These are phyloP conservation scores for Crassisporium funariophilum DNA, from an alignment of 768 basidiomycete genomes.

Conservation along the genomic window DNA sequence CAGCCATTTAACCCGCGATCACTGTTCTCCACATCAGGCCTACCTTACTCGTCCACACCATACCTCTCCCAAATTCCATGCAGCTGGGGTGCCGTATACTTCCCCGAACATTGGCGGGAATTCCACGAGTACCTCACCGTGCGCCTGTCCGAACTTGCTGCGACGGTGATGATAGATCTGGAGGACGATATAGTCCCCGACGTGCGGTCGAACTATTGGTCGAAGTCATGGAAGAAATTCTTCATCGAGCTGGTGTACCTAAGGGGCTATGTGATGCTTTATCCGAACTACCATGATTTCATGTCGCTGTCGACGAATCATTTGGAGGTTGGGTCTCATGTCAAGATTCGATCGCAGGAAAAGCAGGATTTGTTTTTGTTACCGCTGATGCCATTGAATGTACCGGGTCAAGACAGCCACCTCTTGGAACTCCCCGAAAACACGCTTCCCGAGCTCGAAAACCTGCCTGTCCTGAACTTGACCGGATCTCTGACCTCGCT, in stretches of 20 bases:
- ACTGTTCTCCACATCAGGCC: constrained; percentile 47
- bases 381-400: constrained; percentile 63
- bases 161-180: constrained; percentile 42
- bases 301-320: constrained; percentile 88
- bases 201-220: constrained; percentile 82
- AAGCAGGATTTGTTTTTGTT: constrained; percentile 68
- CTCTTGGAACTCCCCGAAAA: constrained; percentile 64
- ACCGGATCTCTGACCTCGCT: constrained; percentile 49
- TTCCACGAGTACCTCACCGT: constrained; percentile 76
- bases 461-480: constrained; percentile 72
- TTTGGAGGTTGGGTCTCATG: constrained; percentile 82
- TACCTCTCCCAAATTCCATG: constrained; percentile 89
- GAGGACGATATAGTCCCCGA: constrained; percentile 61
- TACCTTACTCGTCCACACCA: constrained; percentile 55
- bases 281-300: constrained; percentile 78
- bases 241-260: constrained; percentile 86
- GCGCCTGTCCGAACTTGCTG: constrained; percentile 62
- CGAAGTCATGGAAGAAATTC: constrained; percentile 84
- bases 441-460: constrained; percentile 50
- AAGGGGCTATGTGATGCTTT: constrained; percentile 85
- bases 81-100: constrained; percentile 92
- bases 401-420: constrained; percentile 19
- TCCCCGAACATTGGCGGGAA: constrained; percentile 86
- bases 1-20: constrained; percentile 65
- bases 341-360: constrained; percentile 56